Evolutionary conservation across 192 early-diverging fungal species (phyloP).

Genomic region (Linnemannia elongata): DNA sequence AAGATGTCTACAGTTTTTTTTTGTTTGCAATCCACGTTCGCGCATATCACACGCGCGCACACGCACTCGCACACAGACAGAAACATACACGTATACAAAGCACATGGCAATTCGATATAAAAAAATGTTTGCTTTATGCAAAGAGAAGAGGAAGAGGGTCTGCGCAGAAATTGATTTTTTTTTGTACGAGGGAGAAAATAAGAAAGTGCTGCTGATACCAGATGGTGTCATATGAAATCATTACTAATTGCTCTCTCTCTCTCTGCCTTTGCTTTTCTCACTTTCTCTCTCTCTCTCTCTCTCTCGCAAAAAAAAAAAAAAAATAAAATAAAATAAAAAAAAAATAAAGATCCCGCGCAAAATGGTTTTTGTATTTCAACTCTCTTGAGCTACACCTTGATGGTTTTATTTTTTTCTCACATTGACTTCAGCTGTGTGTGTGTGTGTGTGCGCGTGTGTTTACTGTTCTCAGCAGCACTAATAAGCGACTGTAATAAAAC

Average conservation of each 20-base stretch:
- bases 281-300: not conserved
- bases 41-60: too few species aligned
- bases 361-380: not conserved
- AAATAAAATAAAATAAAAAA: not conserved
- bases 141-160: not conserved
- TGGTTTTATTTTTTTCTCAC: not conserved
- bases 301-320: not conserved
- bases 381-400: not conserved
- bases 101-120: too few species aligned
- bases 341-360: not conserved
- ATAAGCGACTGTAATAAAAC: not conserved
- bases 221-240: conserved; percentile 14
- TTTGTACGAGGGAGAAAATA: conserved; percentile 1
- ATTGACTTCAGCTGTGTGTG: not conserved
- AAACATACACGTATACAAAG: too few species aligned
- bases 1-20: too few species aligned
- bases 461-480: not conserved
- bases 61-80: too few species aligned
- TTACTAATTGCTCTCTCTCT: not conserved
- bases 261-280: not conserved
- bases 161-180: not conserved
- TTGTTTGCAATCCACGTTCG: too few species aligned
- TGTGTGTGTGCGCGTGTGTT: not conserved
- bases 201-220: conserved; percentile 8
- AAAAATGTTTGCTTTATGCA: too few species aligned